A percentile compares a stretch with the other conserved stretches of the same genome.
Evolutionary conservation across 306 rosid genomes (phyloP).

Genomic region (Malus sieversii): DNA sequence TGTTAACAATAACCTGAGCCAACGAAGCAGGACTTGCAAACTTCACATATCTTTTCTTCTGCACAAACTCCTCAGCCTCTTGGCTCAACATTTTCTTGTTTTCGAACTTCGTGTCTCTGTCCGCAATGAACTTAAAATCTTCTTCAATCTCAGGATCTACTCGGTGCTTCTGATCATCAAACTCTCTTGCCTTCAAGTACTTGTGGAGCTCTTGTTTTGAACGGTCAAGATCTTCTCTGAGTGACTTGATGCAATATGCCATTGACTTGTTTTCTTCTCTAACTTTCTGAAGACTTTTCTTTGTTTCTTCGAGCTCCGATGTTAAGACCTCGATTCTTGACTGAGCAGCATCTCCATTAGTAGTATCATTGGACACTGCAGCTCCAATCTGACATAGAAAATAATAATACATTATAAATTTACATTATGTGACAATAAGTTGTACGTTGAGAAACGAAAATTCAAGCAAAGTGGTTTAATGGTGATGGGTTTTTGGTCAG

Average conservation of each 20-base stretch:
- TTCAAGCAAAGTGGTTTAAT: background rate
- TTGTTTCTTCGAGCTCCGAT: slow-evolving; percentile 59
- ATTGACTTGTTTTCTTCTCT: slow-evolving; percentile 53
- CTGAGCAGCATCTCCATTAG: slow-evolving; percentile 11
- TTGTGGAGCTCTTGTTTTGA: slow-evolving; percentile 55
- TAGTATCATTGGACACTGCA: slow-evolving; percentile 22
- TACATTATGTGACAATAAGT: background rate
- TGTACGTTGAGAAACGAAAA: background rate
- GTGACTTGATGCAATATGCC: slow-evolving; percentile 39
- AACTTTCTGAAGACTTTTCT: slow-evolving; percentile 48
- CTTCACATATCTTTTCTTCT: slow-evolving; percentile 60
- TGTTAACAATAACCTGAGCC: slow-evolving; percentile 38
- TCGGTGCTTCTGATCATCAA: slow-evolving; percentile 12
- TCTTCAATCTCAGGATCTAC: slow-evolving; percentile 49
- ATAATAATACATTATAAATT: background rate
- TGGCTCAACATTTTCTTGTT: slow-evolving; percentile 16
- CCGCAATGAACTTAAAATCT: slow-evolving; percentile 47
- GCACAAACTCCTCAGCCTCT: slow-evolving; percentile 18
- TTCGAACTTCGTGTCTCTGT: slow-evolving; percentile 21
- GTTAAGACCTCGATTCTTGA: slow-evolving; percentile 35
- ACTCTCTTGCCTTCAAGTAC: slow-evolving; percentile 40
- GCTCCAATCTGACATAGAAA: slow-evolving; percentile 33
- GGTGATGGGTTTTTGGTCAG: background rate
- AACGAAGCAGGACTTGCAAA: slow-evolving; percentile 72
- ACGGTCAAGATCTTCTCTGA: slow-evolving; percentile 58